These are phyloP conservation scores for Populus deltoides DNA, from an alignment of 345 rosid species.

Conservation along the genomic window DNA sequence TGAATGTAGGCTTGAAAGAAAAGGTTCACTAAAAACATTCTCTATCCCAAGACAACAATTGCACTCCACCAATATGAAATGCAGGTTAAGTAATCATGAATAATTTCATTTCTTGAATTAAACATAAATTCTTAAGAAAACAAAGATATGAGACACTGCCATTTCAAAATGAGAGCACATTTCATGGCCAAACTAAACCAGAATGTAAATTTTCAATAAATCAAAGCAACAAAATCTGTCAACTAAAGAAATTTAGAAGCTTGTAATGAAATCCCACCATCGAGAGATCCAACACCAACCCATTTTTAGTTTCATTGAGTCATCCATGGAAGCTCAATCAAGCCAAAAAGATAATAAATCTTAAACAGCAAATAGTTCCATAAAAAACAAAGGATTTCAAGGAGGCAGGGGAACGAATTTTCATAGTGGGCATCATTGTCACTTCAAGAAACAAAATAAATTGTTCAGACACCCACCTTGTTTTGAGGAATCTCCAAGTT, in stretches of 20 bases:
- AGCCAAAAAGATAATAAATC: not conserved
- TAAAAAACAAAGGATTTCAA: not conserved
- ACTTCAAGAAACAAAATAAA: constrained; percentile 7
- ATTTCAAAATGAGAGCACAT: constrained; percentile 9
- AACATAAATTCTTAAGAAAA: constrained; percentile 1
- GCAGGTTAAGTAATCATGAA: not conserved
- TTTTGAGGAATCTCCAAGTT: constrained; percentile 18
- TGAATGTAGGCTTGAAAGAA: not conserved
- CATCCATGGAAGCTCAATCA: constrained; percentile 6
- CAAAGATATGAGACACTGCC: not conserved
- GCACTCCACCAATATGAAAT: not conserved
- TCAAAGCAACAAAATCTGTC: not conserved
- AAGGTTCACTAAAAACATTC: not conserved
- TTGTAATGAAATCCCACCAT: not conserved
- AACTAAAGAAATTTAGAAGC: not conserved
- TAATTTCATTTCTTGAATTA: constrained; percentile 2
- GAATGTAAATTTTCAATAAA: not conserved
- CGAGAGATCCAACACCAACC: constrained; percentile 21
- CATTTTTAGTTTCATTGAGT: constrained; percentile 1
- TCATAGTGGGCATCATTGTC: not conserved
- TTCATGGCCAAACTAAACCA: constrained; percentile 4
- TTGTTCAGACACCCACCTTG: constrained; percentile 13
- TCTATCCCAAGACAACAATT: not conserved
- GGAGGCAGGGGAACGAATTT: not conserved
- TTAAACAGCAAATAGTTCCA: not conserved